phyloP scores from a whole-genome alignment of 129 eudicot species.

The Arctium lappa region DNA sequence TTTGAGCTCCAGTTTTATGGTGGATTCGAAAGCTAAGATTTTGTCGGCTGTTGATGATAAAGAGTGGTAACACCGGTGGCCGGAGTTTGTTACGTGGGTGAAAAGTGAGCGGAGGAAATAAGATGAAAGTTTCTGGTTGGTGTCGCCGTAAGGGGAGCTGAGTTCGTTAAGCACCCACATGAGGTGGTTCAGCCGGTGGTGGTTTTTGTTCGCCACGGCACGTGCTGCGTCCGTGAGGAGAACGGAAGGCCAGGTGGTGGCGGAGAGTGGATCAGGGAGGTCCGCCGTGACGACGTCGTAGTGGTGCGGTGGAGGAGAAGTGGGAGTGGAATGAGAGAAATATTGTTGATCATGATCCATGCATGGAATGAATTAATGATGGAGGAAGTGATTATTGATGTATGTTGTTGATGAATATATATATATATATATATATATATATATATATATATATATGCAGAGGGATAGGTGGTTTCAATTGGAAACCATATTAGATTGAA shows the following conservation, averaged over 20 bases:
- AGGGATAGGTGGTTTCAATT: no score
- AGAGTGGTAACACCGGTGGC: slow-evolving; percentile 45
- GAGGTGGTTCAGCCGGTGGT: slow-evolving; percentile 57
- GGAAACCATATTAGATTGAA: no score
- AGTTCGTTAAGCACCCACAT: slow-evolving; percentile 93
- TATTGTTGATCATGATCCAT: neutral
- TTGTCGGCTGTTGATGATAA: slow-evolving; percentile 56
- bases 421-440: no score
- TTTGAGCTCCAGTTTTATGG: slow-evolving; percentile 58
- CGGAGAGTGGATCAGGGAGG: slow-evolving; percentile 42
- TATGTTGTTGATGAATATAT: no score
- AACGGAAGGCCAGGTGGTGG: slow-evolving; percentile 58
- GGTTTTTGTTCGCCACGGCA: slow-evolving; percentile 59
- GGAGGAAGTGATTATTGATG: no score
- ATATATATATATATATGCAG: no score
- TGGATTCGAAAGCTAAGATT: slow-evolving; percentile 60
- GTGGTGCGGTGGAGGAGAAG: neutral
- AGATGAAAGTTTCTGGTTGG: slow-evolving; percentile 68
- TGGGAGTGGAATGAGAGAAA: neutral
- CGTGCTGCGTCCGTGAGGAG: slow-evolving; percentile 61
- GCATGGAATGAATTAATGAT: no score
- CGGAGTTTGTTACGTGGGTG: slow-evolving; percentile 73
- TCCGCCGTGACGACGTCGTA: slow-evolving; percentile 46
- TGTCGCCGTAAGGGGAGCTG: slow-evolving; percentile 78
- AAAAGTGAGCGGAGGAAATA: slow-evolving; percentile 83